Base-by-base conservation (phyloP, 352 stramenopile genomes). In the Pythium vanterpoolii region DNA sequence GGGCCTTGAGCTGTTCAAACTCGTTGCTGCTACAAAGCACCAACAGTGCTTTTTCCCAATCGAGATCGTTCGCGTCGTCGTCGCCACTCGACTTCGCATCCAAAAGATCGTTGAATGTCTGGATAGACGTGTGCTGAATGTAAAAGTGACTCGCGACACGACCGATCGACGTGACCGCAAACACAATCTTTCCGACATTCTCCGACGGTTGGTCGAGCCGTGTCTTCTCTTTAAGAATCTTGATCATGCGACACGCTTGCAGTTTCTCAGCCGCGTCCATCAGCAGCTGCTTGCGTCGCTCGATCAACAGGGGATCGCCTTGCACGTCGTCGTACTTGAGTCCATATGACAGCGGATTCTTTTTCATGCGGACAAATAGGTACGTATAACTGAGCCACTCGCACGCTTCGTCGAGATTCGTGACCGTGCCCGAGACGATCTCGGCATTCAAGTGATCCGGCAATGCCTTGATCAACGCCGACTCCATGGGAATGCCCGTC, bases 381-480 rank as follows among this genome's bases (percentile, higher is more conserved):
- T 99, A 99, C 11, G 98, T 99, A 72, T 98, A 98, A 45, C 86
- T 95, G 30, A 99, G 83, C 97, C 97, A 99, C 39, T 90, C 86
- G 14, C 96, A 95, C 3, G 95, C 97, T 69, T 99, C 96, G 4
- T 95, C 72, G 5, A 99, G 80, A 54, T 97, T 99, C 18, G 94
- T 98, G 14, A 99, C 96, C 0, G 97, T 99, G 4, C 97, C 97
- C 3, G 96, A 97, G 7, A 99, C 96, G 47, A 99, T 97, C 68
- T 99, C 98, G 5, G 97, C 97, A 71, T 99, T 99, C 52, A 99
- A 69, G 63, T 99, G 96, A 66, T 99, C 98, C 3, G 96, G 90
- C 19, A 99, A 77, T 21, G 98, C 89, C 80, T 99, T 99, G 71
- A 99, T 98, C 46, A 99, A 90, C 11, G 89, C 92, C 6, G 89